Conservation (phyloP, 768 basidiomycete species). For the Suillus americanus region DNA sequence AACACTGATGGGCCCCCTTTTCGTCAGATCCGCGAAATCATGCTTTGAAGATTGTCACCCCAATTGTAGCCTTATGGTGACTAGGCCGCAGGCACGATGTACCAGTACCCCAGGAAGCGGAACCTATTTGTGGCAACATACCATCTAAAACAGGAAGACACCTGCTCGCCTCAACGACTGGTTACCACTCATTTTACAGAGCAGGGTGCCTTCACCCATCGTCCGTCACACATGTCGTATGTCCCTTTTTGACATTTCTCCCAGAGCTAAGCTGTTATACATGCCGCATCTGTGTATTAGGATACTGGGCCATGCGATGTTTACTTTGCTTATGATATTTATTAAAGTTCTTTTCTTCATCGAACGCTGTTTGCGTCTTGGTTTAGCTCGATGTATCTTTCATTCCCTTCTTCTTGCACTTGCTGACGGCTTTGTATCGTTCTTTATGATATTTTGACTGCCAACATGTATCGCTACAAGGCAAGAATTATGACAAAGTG, state of each 20-base stretch:
- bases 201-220: background rate
- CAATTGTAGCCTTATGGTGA: background rate
- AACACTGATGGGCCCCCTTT: constrained; percentile 7
- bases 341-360: background rate
- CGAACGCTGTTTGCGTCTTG: background rate
- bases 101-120: background rate
- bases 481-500: background rate
- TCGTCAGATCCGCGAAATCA: constrained; percentile 50
- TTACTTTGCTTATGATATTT: background rate
- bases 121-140: background rate
- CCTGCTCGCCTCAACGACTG: background rate
- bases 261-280: background rate
- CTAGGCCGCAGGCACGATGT: background rate
- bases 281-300: background rate
- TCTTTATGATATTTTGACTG: background rate
- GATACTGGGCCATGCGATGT: background rate
- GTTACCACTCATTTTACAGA: background rate
- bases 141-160: background rate
- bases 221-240: background rate
- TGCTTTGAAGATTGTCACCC: constrained; percentile 37
- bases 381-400: background rate
- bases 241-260: background rate
- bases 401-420: background rate
- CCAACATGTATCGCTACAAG: background rate
- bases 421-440: background rate